phyloP scores from a whole-genome alignment of 2,329 filamentous ascomycete species.

The Ophiostoma ulmi region DNA sequence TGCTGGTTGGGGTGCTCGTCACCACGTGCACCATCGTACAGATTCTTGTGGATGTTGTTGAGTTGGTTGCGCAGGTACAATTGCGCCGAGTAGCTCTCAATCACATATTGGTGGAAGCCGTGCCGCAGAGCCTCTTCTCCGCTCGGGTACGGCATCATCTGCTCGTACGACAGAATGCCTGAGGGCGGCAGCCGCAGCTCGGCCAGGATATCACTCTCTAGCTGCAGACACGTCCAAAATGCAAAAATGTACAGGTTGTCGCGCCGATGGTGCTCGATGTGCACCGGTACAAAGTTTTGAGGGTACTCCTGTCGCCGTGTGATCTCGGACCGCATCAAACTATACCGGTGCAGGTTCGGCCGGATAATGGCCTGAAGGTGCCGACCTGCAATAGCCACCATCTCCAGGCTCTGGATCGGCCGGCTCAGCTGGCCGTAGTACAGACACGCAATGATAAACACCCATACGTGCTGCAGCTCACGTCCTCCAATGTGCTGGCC shows the following conservation, averaged over 20 bases:
- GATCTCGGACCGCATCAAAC: constrained; percentile 29
- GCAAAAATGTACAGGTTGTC: constrained; percentile 68
- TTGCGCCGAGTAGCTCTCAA: constrained; percentile 58
- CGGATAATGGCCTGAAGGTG: constrained; percentile 68
- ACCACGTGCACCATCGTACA: constrained; percentile 41
- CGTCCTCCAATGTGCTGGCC: constrained; percentile 74
- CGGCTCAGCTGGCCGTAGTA: constrained; percentile 86
- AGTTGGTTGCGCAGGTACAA: constrained; percentile 60
- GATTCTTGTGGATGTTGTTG: constrained; percentile 56
- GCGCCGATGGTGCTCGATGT: constrained; percentile 37
- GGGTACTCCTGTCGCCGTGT: constrained; percentile 28
- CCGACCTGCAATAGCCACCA: constrained; percentile 53
- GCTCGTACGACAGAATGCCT: constrained; percentile 56
- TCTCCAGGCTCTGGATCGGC: constrained; percentile 74
- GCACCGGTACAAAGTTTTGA: constrained; percentile 15
- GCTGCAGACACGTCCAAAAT: constrained; percentile 88
- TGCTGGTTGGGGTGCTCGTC: constrained; percentile 34
- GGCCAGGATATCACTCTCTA: constrained; percentile 74
- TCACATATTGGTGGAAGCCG: constrained; percentile 45
- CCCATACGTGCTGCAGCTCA: constrained; percentile 78
- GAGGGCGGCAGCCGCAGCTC: constrained; percentile 66
- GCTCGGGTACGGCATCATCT: constrained; percentile 63
- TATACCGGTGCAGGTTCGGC: constrained; percentile 48
- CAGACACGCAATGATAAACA: constrained; percentile 74
- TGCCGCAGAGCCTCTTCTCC: constrained; percentile 42